Evolutionary conservation across 208 protist genomes (phyloP), one percentile per base, ranked within the genome.

Genomic region (Herpetomonas tarakana): DNA sequence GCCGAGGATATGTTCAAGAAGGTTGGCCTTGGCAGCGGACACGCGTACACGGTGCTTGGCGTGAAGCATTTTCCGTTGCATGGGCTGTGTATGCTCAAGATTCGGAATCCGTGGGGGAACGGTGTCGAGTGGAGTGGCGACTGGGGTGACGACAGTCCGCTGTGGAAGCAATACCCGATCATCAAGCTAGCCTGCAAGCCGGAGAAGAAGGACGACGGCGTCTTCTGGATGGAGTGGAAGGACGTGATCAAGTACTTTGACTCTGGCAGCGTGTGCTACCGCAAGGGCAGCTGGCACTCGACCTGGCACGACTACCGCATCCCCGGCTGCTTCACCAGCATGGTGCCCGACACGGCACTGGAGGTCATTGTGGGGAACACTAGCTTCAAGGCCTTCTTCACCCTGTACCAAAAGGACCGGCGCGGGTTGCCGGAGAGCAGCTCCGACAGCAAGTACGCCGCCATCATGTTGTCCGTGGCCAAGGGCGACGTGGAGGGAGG

Each of bases 211-310:
- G 71, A 30, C 19, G 78, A 86, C 53, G 78, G 81, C 24, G 51
- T 70, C 30, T 91, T 88, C 55, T 91, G 81, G 81, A 91, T 88
- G 81, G 78, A 77, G 65, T 88, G 80, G 84, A 71, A 68, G 26
- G 84, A 91, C 62, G 80, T 84, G 22, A 51, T 74, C 19, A 66
- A 79, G 54, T 88, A 71, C 57, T 86, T 91, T 62, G 81, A 84
- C 57, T 71, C 61, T 51, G 77, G 73, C 58, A 67, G 63, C 50
- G 77, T 91, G 22, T 88, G 80, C 73, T 83, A 79, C 67, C 64
- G 68, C 31, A 60, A 67, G 3, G 68, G 67, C 39, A 72, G 65
- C 66, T 78, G 64, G 66, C 62, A 65, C 51, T 62, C 21, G 11
- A 67, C 66, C 45, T 86, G 75, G 77, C 56, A 82, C 47, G 67